A percentile compares a stretch with the other conserved stretches of the same genome.
These are phyloP conservation scores for Kewa caespitosa DNA, from an alignment of 179 eudicot genomes.

Conservation along the genomic window DNA sequence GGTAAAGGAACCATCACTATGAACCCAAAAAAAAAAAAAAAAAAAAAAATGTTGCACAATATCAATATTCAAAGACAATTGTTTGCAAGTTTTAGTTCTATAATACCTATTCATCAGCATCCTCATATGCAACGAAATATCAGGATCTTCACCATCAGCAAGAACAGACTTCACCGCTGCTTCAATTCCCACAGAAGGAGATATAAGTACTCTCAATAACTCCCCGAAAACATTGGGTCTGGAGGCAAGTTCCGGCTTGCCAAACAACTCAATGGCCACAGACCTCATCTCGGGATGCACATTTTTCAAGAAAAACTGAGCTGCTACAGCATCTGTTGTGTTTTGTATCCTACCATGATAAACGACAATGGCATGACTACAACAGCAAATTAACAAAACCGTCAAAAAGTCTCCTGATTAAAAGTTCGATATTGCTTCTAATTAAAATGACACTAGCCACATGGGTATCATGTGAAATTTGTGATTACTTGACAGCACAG, in stretches of 20 bases:
- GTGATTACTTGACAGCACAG: too few relatives aligned
- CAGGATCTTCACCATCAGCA: constrained; percentile 56
- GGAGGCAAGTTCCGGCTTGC: constrained; percentile 55
- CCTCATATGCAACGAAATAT: constrained; percentile 83
- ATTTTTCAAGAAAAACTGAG: constrained; percentile 87
- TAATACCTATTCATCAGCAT: constrained; percentile 87
- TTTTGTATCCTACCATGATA: constrained; percentile 67
- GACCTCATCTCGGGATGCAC: constrained; percentile 63
- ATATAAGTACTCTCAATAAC: constrained; percentile 73
- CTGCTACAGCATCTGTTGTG: constrained; percentile 93
- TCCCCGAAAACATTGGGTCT: constrained; percentile 94
- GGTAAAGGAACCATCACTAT: not conserved
- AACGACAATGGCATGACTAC: not conserved
- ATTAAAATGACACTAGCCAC: too few relatives aligned
- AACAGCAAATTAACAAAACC: not conserved
- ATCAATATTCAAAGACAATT: too few relatives aligned
- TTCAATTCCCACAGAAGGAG: constrained; percentile 71
- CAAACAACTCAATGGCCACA: constrained; percentile 70
- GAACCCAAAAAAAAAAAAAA: not conserved
- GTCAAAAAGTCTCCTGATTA: too few relatives aligned
- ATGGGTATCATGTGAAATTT: too few relatives aligned
- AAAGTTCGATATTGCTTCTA: too few relatives aligned
- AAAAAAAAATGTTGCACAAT: not conserved
- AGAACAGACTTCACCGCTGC: constrained; percentile 77
- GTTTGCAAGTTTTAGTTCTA: constrained; percentile 3